These are phyloP conservation scores for Penicillium pulvis DNA, from an alignment of 495 filamentous ascomycete species.

Conservation along the genomic window DNA sequence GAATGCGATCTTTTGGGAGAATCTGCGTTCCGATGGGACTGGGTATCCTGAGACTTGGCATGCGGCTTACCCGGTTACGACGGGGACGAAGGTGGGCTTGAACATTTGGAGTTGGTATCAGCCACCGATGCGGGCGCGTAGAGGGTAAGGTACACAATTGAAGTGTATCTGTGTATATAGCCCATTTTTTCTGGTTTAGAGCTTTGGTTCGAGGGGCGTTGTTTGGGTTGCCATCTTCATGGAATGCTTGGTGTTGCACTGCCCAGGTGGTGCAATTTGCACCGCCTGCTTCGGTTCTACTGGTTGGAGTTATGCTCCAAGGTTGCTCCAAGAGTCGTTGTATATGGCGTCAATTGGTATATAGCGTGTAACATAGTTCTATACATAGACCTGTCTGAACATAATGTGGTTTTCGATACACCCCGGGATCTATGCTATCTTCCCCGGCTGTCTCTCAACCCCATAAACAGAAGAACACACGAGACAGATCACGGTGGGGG, in stretches of 20 bases:
- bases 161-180: neutral
- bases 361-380: conserved; percentile 2
- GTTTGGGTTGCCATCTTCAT: neutral
- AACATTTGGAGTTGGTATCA: conserved; percentile 72
- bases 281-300: neutral
- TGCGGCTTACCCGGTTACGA: conserved; percentile 67
- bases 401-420: neutral
- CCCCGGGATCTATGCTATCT: neutral
- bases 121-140: conserved; percentile 29
- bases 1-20: conserved; percentile 78
- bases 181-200: neutral
- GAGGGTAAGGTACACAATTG: neutral
- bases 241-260: conserved; percentile 7
- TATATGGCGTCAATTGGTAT: neutral
- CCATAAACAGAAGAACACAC: neutral
- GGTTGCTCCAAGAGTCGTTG: neutral
- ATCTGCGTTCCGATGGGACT: conserved; percentile 61
- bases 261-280: neutral
- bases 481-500: neutral
- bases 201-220: neutral
- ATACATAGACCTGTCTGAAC: neutral
- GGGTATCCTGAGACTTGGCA: conserved; percentile 70
- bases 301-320: too few relatives aligned
- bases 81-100: conserved; percentile 75
- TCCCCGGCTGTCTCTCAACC: neutral